These are phyloP conservation scores for Pleurotus djamor DNA, from an alignment of 768 basidiomycete genomes.

Conservation along the genomic window DNA sequence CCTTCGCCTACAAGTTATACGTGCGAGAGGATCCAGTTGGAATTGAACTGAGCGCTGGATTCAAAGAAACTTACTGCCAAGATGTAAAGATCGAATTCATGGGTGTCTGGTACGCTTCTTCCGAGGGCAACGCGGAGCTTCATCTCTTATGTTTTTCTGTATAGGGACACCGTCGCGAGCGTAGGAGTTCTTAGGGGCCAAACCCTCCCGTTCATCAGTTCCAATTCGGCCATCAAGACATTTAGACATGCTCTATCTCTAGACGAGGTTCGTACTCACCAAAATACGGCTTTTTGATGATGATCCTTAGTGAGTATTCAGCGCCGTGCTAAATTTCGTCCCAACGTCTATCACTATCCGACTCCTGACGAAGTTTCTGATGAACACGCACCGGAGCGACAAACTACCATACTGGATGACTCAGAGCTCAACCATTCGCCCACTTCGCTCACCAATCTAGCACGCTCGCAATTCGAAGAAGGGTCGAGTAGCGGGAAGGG, in stretches of 20 bases:
- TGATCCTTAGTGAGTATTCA: slow-evolving; percentile 17
- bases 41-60: slow-evolving; percentile 52
- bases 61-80: slow-evolving; percentile 70
- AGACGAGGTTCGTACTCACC: slow-evolving; percentile 53
- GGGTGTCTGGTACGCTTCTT: slow-evolving; percentile 65
- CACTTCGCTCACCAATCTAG: background rate
- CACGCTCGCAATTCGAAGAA: background rate
- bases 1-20: slow-evolving; percentile 77
- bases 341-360: slow-evolving; percentile 58
- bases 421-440: background rate
- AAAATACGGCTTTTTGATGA: background rate
- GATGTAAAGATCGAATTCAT: slow-evolving; percentile 75
- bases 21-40: slow-evolving; percentile 45
- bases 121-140: background rate
- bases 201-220: slow-evolving; percentile 64
- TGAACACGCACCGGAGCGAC: slow-evolving; percentile 23
- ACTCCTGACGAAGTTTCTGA: slow-evolving; percentile 22
- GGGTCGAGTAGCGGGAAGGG: background rate
- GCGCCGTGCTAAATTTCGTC: slow-evolving; percentile 66
- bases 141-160: background rate
- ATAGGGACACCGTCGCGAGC: slow-evolving; percentile 78
- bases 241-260: slow-evolving; percentile 80
- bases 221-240: slow-evolving; percentile 60
- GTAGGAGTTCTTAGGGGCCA: slow-evolving; percentile 64
- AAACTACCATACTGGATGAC: slow-evolving; percentile 9